Base-by-base conservation (phyloP, 306 rosid species). In the Senna tora region DNA sequence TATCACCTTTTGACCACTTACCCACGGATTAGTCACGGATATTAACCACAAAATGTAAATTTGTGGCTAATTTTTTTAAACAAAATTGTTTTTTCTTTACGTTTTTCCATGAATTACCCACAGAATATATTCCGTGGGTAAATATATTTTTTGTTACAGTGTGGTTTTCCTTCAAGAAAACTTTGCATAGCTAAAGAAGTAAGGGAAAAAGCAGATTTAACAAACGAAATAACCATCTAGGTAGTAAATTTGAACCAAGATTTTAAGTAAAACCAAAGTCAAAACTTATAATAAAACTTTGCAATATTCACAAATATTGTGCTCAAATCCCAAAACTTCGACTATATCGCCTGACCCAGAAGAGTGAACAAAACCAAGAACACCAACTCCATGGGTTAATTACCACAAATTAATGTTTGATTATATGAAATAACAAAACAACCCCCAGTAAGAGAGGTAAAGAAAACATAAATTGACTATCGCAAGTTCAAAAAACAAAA, bases 111-210 rank as follows among this genome's bases (percentile, higher is more conserved):
- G n/a, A n/a, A n/a, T n/a, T n/a, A n/a, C n/a, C n/a, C n/a, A n/a
- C n/a, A n/a, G n/a, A n/a, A n/a, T n/a, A n/a, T n/a, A n/a, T n/a
- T n/a, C n/a, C n/a, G n/a, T n/a, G n/a, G n/a, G n/a, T n/a, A n/a
- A n/a, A n/a, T n/a, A n/a, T n/a, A n/a, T n/a, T n/a, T n/a, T n/a
- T n/a, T n/a, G n/a, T n/a, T n/a, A n/a, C n/a, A n/a, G n/a, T n/a
- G n/a, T 6, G 49, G 71, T 72, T 75, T 65, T 62, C 66, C 57
- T 75, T 73, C 85, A 56, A 67, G 47, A 69, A 71, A 52, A 15
- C 73, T 77, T 91, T 88, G 80, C 85, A 77, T 51, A 67, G 46
- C 73, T 77, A n/a, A 47, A 9, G 17, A 78, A 33, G 15, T 5
- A 55, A 54, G 17, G 12, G 28, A 13, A 62, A 17, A 70, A 39